Conservation (phyloP, 2,329 filamentous ascomycete genomes). For the Fusarium oxysporum region DNA sequence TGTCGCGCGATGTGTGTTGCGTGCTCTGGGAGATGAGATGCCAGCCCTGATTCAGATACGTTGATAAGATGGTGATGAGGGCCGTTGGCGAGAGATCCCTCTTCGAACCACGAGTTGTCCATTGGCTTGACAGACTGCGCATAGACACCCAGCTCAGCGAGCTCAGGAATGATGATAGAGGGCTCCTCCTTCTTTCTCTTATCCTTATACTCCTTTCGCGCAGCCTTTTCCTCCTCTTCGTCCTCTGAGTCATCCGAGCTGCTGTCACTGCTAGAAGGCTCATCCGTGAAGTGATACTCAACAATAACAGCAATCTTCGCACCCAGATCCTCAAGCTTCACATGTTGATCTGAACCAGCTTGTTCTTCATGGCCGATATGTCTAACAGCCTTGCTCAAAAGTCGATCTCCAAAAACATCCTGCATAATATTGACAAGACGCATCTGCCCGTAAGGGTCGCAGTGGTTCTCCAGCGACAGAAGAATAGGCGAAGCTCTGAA, state of each 20-base stretch:
- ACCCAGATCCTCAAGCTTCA: conserved; percentile 68
- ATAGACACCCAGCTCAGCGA: conserved; percentile 74
- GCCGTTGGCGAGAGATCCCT: conserved; percentile 61
- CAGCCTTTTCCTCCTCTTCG: conserved; percentile 58
- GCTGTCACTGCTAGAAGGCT: conserved; percentile 56
- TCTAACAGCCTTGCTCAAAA: conserved; percentile 68
- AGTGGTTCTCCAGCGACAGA: conserved; percentile 77
- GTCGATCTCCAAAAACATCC: conserved; percentile 70
- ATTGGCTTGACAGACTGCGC: conserved; percentile 76
- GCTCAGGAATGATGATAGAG: conserved; percentile 70
- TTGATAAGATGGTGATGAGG: conserved; percentile 77
- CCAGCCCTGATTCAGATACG: conserved; percentile 72
- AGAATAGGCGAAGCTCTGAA: conserved; percentile 67
- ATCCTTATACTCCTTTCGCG: conserved; percentile 64
- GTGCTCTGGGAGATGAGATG: conserved; percentile 61
- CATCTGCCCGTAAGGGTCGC: conserved; percentile 67
- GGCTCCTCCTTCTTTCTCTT: conserved; percentile 62
- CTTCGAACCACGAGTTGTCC: conserved; percentile 74
- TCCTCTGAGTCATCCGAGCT: conserved; percentile 50
- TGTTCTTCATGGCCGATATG: conserved; percentile 68
- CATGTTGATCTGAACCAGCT: conserved; percentile 62
- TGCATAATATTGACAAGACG: conserved; percentile 74
- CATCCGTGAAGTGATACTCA: conserved; percentile 71
- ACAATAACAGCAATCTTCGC: conserved; percentile 75
- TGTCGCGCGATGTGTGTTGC: conserved; percentile 64